A percentile compares a stretch with the other conserved stretches of the same genome.
Conservation (phyloP, 441 rosid genomes). For the Theobroma grandiflorum region DNA sequence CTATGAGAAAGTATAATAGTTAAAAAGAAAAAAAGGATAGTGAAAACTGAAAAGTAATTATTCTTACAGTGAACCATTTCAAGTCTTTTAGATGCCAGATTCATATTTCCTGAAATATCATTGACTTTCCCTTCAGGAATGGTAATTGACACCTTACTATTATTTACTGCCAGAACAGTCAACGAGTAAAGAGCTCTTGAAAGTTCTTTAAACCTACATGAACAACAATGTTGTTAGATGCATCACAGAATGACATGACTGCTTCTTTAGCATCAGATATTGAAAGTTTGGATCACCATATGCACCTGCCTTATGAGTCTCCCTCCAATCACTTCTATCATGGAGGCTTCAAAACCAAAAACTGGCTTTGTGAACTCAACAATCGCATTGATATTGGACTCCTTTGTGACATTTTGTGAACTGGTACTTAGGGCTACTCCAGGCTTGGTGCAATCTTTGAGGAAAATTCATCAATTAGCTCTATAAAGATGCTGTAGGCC, state of each 20-base stretch:
- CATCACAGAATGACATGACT: constrained; percentile 23
- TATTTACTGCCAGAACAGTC: constrained; percentile 42
- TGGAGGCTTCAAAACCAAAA: constrained; percentile 57
- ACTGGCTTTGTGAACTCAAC: constrained; percentile 69
- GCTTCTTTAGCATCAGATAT: neutral
- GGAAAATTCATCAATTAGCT: constrained; percentile 29
- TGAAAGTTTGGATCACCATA: constrained; percentile 24
- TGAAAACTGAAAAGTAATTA: neutral
- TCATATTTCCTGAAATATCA: constrained; percentile 62
- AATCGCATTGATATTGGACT: constrained; percentile 46
- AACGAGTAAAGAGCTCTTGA: constrained; percentile 66
- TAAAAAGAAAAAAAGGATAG: neutral
- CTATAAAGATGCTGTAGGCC: neutral
- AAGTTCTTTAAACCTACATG: constrained; percentile 52
- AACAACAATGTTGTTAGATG: constrained; percentile 1
- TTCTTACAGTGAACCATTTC: constrained; percentile 58
- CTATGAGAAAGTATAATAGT: neutral
- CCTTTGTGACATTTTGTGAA: constrained; percentile 47
- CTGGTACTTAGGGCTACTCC: constrained; percentile 53
- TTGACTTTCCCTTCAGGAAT: constrained; percentile 52
- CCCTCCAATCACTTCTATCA: constrained; percentile 57
- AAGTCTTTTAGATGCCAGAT: constrained; percentile 53
- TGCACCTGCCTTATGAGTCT: constrained; percentile 72
- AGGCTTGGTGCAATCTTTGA: constrained; percentile 52
- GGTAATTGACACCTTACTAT: constrained; percentile 40